phyloP scores from a whole-genome alignment of 257 asterid genomes.

The Fraxinus quadrangulata region DNA sequence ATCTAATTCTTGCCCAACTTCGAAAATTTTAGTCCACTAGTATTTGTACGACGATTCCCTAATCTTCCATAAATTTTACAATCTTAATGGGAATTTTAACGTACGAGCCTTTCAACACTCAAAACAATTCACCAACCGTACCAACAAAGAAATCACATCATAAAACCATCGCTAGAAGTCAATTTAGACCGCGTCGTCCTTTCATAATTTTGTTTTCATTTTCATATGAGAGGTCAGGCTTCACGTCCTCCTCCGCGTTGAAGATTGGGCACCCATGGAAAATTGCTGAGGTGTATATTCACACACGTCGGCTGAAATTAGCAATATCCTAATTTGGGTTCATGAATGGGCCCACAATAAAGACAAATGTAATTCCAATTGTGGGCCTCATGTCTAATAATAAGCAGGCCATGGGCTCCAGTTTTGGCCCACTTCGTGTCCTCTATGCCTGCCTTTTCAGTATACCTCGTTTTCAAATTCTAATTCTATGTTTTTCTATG shows the following conservation, averaged over 20 bases:
- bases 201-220: background rate
- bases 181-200: background rate
- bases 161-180: no score
- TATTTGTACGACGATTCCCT: no score
- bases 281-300: background rate
- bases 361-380: background rate
- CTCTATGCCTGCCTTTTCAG: background rate
- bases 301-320: background rate
- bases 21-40: background rate
- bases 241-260: background rate
- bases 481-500: background rate
- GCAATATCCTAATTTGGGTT: background rate
- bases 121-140: no score
- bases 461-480: background rate
- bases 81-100: no score
- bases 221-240: background rate
- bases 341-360: background rate
- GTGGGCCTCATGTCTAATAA: background rate
- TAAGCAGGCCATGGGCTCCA: background rate
- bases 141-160: no score
- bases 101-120: no score
- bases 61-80: no score
- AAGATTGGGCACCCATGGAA: background rate
- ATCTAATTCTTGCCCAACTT: background rate
- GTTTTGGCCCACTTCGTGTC: background rate